phyloP scores from a whole-genome alignment of 179 eudicot genomes.

The Monotropa hypopitys region DNA sequence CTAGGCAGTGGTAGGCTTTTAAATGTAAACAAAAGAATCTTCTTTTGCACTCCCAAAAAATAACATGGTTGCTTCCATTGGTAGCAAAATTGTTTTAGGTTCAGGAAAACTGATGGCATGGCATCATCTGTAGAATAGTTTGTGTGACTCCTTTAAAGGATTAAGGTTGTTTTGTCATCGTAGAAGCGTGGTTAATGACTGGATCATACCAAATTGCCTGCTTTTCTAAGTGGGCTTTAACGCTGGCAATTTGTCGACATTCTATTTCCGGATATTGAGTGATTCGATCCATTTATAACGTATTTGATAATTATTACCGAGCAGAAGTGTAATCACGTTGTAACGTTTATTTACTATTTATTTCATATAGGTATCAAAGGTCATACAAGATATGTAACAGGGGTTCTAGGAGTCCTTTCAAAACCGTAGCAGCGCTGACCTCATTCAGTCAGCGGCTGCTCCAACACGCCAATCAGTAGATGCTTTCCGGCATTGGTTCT shows the following conservation, averaged over 20 bases:
- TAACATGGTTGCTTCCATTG: neutral
- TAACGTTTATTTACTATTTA: neutral
- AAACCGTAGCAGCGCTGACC: conserved; percentile 7
- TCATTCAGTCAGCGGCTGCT: conserved; percentile 1
- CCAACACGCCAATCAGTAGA: neutral
- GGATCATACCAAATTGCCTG: neutral
- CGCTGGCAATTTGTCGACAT: neutral
- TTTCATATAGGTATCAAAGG: conserved; percentile 4
- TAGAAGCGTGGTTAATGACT: neutral
- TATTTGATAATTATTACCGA: neutral
- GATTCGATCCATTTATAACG: conserved; percentile 4
- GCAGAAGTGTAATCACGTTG: neutral
- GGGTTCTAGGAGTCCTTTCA: conserved; percentile 1
- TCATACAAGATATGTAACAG: neutral
- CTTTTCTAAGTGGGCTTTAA: neutral
- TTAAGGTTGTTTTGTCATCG: neutral
- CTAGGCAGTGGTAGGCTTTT: neutral
- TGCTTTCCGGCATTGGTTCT: neutral
- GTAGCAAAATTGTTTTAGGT: neutral
- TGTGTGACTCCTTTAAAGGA: neutral
- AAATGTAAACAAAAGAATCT: too few species aligned
- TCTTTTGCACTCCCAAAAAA: too few species aligned
- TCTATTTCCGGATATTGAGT: neutral
- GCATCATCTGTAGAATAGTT: neutral
- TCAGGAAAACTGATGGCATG: neutral